These are phyloP conservation scores for Geranomyces michiganensis DNA, from an alignment of 192 early-diverging fungal species.

Conservation along the genomic window DNA sequence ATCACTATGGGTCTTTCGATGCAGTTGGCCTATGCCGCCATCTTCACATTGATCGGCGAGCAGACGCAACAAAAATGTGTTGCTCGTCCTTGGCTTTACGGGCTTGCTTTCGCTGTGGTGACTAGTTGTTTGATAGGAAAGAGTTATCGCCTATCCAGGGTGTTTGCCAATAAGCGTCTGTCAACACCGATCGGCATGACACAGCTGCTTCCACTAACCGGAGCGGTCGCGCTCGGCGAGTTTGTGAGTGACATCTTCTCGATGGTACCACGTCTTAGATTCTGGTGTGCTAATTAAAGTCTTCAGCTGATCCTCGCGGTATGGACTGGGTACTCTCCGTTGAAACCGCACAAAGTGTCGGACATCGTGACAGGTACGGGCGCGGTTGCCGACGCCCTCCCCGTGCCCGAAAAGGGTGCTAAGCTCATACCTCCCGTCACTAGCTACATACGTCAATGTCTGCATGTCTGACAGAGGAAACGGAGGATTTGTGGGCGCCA, in stretches of 20 bases:
- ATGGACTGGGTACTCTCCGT: slow-evolving; percentile 16
- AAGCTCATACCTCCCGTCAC: no score
- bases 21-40: slow-evolving; percentile 10
- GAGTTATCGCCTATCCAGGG: slow-evolving; percentile 4
- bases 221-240: slow-evolving; percentile 4
- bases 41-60: slow-evolving; percentile 8
- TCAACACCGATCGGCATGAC: neutral
- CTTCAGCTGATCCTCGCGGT: neutral
- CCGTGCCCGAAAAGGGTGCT: no score
- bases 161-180: slow-evolving; percentile 19
- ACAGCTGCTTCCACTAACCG: neutral
- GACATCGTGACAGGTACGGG: neutral
- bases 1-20: slow-evolving; percentile 14
- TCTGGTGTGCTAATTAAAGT: no score
- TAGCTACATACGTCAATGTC: neutral
- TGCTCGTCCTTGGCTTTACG: neutral
- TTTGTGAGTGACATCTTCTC: no score
- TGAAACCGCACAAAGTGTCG: neutral
- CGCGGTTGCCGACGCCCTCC: no score
- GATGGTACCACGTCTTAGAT: no score
- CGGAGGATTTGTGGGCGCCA: slow-evolving; percentile 3
- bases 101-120: neutral
- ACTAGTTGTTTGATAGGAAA: slow-evolving; percentile 2
- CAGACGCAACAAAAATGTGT: neutral
- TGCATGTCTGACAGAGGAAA: slow-evolving; percentile 4